phyloP scores from a whole-genome alignment of 2,329 filamentous ascomycete species.

The Botrytis byssoidea region DNA sequence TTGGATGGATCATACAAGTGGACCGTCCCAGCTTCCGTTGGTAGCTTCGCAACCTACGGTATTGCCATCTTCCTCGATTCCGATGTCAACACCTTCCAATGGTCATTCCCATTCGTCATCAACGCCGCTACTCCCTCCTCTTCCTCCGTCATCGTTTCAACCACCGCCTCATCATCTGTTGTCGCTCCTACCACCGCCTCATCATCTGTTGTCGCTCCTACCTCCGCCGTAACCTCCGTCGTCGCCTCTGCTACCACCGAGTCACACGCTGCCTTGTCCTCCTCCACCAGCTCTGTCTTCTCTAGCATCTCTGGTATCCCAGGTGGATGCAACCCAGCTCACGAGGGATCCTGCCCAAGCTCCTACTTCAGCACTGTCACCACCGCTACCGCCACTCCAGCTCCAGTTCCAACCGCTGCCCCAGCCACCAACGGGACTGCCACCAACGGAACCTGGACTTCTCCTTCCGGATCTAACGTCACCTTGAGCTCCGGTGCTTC shows the following conservation, averaged over 20 bases:
- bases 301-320: slow-evolving; percentile 11
- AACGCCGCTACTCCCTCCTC: slow-evolving; percentile 18
- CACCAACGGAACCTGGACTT: slow-evolving; percentile 11
- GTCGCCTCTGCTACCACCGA: background rate
- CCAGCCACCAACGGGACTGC: background rate
- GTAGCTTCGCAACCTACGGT: slow-evolving; percentile 53
- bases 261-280: no score
- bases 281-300: background rate
- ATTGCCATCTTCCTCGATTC: slow-evolving; percentile 53
- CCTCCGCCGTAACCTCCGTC: background rate
- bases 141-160: slow-evolving; percentile 1
- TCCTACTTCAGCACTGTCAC: slow-evolving; percentile 14
- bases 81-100: slow-evolving; percentile 54
- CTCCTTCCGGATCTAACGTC: background rate
- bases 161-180: slow-evolving; percentile 10
- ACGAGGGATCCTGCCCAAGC: slow-evolving; percentile 8
- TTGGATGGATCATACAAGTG: slow-evolving; percentile 49
- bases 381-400: background rate
- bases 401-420: background rate
- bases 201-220: slow-evolving; percentile 2
- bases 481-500: background rate
- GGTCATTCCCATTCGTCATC: slow-evolving; percentile 56
- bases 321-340: slow-evolving; percentile 13
- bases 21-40: slow-evolving; percentile 49
- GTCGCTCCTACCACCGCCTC: no score